A percentile compares a stretch with the other conserved stretches of the same genome.
Conservation (phyloP, 306 rosid genomes). For the Begonia masoniana region DNA sequence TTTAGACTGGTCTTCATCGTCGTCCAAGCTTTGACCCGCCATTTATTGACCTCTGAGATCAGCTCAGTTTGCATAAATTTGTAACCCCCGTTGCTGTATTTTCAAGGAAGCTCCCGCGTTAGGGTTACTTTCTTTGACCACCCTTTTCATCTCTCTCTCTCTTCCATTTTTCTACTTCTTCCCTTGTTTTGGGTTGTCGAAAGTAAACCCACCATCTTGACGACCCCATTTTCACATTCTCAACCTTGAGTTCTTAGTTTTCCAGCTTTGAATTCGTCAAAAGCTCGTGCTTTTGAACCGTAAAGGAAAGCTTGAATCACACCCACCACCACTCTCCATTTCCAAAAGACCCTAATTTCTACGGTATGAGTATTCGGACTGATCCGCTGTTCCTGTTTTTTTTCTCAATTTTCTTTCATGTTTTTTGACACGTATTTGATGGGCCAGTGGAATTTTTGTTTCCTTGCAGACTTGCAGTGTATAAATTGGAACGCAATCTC, state of each 20-base stretch:
- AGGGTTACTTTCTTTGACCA: conserved; percentile 52
- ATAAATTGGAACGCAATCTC: conserved; percentile 7
- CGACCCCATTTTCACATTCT: neutral
- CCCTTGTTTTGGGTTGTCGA: neutral
- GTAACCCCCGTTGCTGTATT: neutral
- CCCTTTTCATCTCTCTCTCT: conserved; percentile 2
- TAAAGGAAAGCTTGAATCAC: conserved; percentile 3
- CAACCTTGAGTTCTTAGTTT: conserved; percentile 7
- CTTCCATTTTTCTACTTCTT: neutral
- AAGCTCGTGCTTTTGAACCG: conserved; percentile 40
- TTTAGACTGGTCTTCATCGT: no score
- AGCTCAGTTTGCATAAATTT: no score
- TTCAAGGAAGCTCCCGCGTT: conserved; percentile 24
- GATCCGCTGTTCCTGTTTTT: neutral
- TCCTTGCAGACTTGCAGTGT: neutral
- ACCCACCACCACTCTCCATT: neutral
- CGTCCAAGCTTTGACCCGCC: no score
- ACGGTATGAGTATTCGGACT: conserved; percentile 24
- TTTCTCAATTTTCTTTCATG: conserved; percentile 5
- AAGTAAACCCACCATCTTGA: neutral
- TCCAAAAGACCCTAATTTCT: conserved; percentile 5
- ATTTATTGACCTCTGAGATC: no score
- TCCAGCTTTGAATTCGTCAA: conserved; percentile 48
- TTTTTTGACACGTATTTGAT: no score
- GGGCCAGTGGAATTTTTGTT: conserved; percentile 1